A percentile compares a stretch with the other conserved stretches of the same genome.
Conservation (phyloP, 805 yeast species). For the Saccharomycopsis fibuligera region DNA sequence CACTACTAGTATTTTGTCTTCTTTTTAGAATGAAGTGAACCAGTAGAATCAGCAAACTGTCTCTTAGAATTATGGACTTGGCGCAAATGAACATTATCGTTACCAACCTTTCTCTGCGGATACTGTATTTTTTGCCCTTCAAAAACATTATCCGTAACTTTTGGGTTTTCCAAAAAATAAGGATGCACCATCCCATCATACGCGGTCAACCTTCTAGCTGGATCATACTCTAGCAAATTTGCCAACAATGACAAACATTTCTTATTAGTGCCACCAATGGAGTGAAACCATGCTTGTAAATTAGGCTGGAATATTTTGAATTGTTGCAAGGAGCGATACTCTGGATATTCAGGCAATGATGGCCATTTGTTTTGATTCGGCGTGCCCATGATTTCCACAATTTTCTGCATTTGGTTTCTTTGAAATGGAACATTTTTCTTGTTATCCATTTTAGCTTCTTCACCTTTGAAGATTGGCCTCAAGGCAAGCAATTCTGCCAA, state of each 20-base stretch:
- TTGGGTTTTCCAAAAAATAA: conserved; percentile 68
- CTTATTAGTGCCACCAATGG: conserved; percentile 52
- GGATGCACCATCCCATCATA: conserved; percentile 67
- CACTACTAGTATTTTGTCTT: not conserved
- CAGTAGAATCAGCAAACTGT: conserved; percentile 1
- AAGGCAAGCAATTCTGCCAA: conserved; percentile 84
- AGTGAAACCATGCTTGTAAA: conserved; percentile 77
- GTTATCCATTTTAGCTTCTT: conserved; percentile 92
- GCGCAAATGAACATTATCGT: not conserved
- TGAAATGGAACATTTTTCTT: conserved; percentile 93
- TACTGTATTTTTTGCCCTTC: conserved; percentile 67
- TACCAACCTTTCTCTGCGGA: conserved; percentile 80
- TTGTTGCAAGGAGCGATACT: conserved; percentile 57
- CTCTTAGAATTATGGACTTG: not conserved
- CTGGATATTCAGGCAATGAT: conserved; percentile 73
- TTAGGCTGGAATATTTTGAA: conserved; percentile 61
- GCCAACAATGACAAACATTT: conserved; percentile 57
- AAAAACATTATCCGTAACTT: conserved; percentile 71
- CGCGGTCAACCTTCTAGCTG: conserved; percentile 73
- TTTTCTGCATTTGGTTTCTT: conserved; percentile 83
- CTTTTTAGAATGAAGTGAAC: not conserved
- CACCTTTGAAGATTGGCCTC: conserved; percentile 94
- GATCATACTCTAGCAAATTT: conserved; percentile 74
- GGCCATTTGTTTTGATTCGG: conserved; percentile 83
- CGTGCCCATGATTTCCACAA: conserved; percentile 87